phyloP scores from a whole-genome alignment of 495 filamentous ascomycete species.

The Zalerion maritima region DNA sequence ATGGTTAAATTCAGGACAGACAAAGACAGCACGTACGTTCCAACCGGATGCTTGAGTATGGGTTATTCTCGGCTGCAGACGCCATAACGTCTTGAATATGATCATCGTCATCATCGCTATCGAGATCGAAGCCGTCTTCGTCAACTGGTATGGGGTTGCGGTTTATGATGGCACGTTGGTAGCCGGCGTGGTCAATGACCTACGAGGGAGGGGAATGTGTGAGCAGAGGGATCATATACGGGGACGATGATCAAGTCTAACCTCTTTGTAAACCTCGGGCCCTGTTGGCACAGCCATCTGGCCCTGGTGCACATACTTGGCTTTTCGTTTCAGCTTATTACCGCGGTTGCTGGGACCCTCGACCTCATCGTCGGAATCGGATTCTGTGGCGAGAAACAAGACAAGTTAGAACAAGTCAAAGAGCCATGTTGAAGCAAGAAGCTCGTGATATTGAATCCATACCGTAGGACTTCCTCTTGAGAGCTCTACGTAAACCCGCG shows the following conservation, averaged over 20 bases:
- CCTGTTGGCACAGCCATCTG: slow-evolving; percentile 54
- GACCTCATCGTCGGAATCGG: slow-evolving; percentile 76
- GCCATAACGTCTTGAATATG: slow-evolving; percentile 47
- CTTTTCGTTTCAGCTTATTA: slow-evolving; percentile 76
- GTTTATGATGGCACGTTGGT: slow-evolving; percentile 68
- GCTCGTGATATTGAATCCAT: no score
- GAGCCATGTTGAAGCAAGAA: background rate
- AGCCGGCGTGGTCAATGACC: slow-evolving; percentile 75
- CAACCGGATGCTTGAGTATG: slow-evolving; percentile 65
- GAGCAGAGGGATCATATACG: slow-evolving; percentile 1
- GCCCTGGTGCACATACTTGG: slow-evolving; percentile 65
- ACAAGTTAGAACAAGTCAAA: slow-evolving; percentile 3
- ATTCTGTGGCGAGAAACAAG: slow-evolving; percentile 36
- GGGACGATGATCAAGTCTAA: slow-evolving; percentile 18
- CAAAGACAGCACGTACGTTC: slow-evolving; percentile 47
- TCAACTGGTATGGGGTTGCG: slow-evolving; percentile 63
- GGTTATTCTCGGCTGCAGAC: slow-evolving; percentile 61
- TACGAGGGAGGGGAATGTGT: slow-evolving; percentile 17
- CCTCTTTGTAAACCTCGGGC: slow-evolving; percentile 74
- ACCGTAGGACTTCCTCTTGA: slow-evolving; percentile 49
- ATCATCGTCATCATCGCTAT: slow-evolving; percentile 64
- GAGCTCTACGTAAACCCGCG: slow-evolving; percentile 57
- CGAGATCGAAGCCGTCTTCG: slow-evolving; percentile 73
- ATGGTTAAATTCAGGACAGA: slow-evolving; percentile 1
- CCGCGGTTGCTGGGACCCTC: slow-evolving; percentile 72